A percentile compares a stretch with the other conserved stretches of the same genome.
Evolutionary conservation across 164 flowering plant genomes (phyloP).

Genomic region (Vitis amurensis): DNA sequence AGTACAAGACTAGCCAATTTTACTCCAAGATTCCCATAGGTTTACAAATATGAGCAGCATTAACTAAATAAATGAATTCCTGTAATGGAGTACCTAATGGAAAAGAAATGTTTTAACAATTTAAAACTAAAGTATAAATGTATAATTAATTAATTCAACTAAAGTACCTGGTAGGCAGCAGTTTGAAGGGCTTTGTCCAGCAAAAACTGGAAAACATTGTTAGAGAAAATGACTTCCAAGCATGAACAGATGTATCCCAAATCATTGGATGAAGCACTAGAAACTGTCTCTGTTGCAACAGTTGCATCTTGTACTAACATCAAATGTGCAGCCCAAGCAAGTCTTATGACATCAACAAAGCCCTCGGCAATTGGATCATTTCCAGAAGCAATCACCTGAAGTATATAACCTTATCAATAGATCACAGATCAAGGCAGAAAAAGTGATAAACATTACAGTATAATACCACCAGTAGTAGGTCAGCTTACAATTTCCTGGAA

Average conservation of each 20-base stretch:
- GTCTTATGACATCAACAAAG: constrained; percentile 67
- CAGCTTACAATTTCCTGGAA: constrained; percentile 83
- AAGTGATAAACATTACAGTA: not conserved
- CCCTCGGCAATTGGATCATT: constrained; percentile 71
- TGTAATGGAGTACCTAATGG: not conserved
- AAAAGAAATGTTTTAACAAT: not conserved
- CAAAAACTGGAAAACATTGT: constrained; percentile 83
- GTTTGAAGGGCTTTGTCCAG: constrained; percentile 80
- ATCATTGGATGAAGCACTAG: constrained; percentile 56
- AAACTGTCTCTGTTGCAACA: constrained; percentile 42
- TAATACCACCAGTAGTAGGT: not conserved
- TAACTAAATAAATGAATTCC: not conserved
- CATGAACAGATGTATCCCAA: constrained; percentile 52
- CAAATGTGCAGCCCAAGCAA: constrained; percentile 91
- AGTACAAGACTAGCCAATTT: not conserved
- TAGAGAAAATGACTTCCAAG: constrained; percentile 69
- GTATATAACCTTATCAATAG: constrained; percentile 7
- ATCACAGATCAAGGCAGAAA: not conserved
- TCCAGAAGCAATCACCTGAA: constrained; percentile 66
- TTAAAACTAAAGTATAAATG: not conserved
- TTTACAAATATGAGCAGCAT: not conserved
- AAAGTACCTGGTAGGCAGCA: constrained; percentile 83
- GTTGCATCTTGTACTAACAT: constrained; percentile 64
- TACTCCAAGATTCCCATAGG: not conserved
- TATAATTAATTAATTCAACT: not conserved